Evolutionary conservation across 331 rosid genomes (phyloP), one percentile per base, ranked within the genome.

Genomic region (Rosa hybrid): DNA sequence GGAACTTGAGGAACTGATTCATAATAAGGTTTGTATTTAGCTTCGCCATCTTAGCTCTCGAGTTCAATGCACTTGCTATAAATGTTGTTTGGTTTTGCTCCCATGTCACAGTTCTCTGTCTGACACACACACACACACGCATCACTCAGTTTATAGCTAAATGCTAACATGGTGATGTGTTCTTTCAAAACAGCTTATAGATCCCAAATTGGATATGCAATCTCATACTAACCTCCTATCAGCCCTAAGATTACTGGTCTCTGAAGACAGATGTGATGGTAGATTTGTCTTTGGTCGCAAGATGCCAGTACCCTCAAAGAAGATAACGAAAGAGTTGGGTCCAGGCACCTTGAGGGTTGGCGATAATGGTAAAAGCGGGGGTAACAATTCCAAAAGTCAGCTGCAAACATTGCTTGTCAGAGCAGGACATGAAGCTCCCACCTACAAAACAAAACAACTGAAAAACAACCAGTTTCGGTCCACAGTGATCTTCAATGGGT

Each of bases 241-340:
- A 71, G 97, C 97, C 4, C 81, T 96, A 76, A 88, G 95, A 79
- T 85, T 91, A 79, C 86, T 96, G 88, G 92, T 93, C 46, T 92
- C 99, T 13, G 98, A 90, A 85, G 98, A 96, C 80, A 84, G 84
- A 41, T 93, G 97, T 41, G 88, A 86, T 48, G 98, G 99, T 67
- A 89, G 89, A 85, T 93, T 93, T 81, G 94, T 96, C 77, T 91
- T 68, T 54, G 91, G 92, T 30, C 91, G 90, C 77, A 89, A 85
- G 83, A 78, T 46, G 75, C 78, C 80, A 21, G 67, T 87, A 39
- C 87, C 92, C 23, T 54, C 83, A 17, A 87, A 88, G 79, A 89
- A 89, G 88, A 86, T 60, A 14, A 77, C 34, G 48, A 84, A 80
- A n/a, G 84, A 76, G 80, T 17, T 5, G 20, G 46, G 25, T 27